Base-by-base conservation (phyloP, 331 rosid species). In the Quercus tomentella region DNA sequence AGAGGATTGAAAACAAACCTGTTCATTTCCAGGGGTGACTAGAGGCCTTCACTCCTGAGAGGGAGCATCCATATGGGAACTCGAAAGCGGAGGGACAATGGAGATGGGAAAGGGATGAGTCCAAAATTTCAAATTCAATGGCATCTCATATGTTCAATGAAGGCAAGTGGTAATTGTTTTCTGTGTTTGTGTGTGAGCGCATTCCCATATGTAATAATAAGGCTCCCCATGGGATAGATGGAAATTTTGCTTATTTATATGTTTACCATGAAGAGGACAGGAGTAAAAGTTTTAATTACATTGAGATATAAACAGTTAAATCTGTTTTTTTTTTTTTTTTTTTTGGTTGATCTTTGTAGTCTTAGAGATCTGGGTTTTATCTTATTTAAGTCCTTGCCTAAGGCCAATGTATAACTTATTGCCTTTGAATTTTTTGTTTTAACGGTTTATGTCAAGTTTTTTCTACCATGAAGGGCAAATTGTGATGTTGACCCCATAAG, bases 21-120 rank as follows among this genome's bases (percentile, higher is more conserved):
- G 82, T 80, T 82, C 87, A 82, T 65, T 92, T 91, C 76, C 93
- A 92, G 76, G 98, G 85, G 70, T 89, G 93, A 83, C 77, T 91
- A 23, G 98, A 91, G 84, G 97, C 97, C 57, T 94, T 94, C 77
- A 92, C 98, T 25, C 95, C 97, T 0, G 97, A 92, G 82, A 85
- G 93, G 75, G 98, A 94, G 35, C 74, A 81, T 66, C 85, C 86
- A 0, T 92, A 79, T 72, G 81, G 74, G 1, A 79, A 79, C 82
- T 86, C 89, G 6, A 92, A 88, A 80, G 79, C 82, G 1, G 94
- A 94, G 83, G 92, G 87, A 54, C 97, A 87, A 73, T 91, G 97
- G 97, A 88, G 94, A 87, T 87, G 97, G 97, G 92, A 92, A 72
- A 79, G 79, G 35, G 97, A 94, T 82, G 93, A 86, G 66, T 84